These are phyloP conservation scores for Paulownia fortunei DNA, from an alignment of 257 asterid genomes.

Conservation along the genomic window DNA sequence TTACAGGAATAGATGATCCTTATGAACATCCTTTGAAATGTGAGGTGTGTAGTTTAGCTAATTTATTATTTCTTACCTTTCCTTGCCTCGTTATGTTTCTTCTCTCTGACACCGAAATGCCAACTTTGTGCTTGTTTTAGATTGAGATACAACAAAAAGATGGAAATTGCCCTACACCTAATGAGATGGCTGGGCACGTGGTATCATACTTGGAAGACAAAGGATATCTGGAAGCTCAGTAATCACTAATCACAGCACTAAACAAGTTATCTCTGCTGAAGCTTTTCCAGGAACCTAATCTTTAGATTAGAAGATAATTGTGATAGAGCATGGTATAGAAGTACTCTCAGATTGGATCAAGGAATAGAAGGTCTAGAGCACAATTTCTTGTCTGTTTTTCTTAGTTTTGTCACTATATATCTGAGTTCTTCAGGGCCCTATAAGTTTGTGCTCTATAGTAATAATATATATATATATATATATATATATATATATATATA, in stretches of 20 bases:
- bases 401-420: not conserved
- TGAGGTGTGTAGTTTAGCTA: constrained; percentile 60
- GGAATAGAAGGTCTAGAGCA: not conserved
- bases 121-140: constrained; percentile 37
- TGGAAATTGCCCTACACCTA: constrained; percentile 78
- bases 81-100: not conserved
- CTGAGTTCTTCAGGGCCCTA: not conserved
- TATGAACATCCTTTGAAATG: constrained; percentile 85
- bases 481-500: not conserved
- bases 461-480: no score
- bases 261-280: not conserved
- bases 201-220: constrained; percentile 69
- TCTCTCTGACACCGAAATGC: not conserved
- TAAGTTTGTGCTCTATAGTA: not conserved
- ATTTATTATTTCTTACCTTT: not conserved
- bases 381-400: not conserved
- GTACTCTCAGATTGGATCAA: not conserved
- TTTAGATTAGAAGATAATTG: constrained; percentile 21
- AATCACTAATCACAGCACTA: not conserved
- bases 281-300: not conserved
- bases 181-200: constrained; percentile 85
- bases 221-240: constrained; percentile 66
- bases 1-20: constrained; percentile 98
- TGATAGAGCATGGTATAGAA: not conserved
- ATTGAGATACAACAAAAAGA: constrained; percentile 74